Conservation (phyloP, 208 protist genomes). For the Angomonas ambiguus region DNA sequence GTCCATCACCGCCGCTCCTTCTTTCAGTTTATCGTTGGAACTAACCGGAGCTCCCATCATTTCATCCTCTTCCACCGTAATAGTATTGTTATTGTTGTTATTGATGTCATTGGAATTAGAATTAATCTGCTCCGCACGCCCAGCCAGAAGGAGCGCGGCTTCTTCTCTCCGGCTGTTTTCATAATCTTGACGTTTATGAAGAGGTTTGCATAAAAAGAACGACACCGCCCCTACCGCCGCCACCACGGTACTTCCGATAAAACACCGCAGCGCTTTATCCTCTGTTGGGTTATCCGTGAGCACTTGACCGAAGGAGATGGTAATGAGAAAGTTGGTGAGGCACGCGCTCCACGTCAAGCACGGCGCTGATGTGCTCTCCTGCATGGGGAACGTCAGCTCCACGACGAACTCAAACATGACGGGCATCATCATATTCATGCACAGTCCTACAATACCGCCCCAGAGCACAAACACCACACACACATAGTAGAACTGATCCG, state of each 20-base stretch:
- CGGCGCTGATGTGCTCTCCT: conserved; percentile 64
- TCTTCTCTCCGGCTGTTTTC: conserved; percentile 26
- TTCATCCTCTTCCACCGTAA: not conserved
- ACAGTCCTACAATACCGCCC: conserved; percentile 57
- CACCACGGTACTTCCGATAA: conserved; percentile 57
- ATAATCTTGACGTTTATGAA: conserved; percentile 45
- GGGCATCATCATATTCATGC: conserved; percentile 79
- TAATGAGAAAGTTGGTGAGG: conserved; percentile 53
- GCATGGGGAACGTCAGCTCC: conserved; percentile 74
- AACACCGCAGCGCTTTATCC: conserved; percentile 32
- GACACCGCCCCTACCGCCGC: conserved; percentile 43
- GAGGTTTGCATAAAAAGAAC: conserved; percentile 37
- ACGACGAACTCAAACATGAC: conserved; percentile 82
- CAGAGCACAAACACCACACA: conserved; percentile 41
- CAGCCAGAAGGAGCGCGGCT: conserved; percentile 19
- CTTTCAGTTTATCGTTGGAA: not conserved
- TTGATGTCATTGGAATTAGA: not conserved
- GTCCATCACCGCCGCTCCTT: not conserved
- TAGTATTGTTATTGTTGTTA: conserved; percentile 4
- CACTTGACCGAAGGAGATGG: conserved; percentile 56
- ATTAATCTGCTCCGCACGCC: conserved; percentile 8
- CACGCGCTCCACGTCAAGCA: conserved; percentile 67
- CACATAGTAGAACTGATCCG: conserved; percentile 35
- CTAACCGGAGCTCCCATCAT: no score
- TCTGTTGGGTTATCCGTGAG: conserved; percentile 42